Evolutionary conservation across 106 monocot genomes (phyloP), one percentile per base, ranked within the genome.

Genomic region (Agapanthus africanus): DNA sequence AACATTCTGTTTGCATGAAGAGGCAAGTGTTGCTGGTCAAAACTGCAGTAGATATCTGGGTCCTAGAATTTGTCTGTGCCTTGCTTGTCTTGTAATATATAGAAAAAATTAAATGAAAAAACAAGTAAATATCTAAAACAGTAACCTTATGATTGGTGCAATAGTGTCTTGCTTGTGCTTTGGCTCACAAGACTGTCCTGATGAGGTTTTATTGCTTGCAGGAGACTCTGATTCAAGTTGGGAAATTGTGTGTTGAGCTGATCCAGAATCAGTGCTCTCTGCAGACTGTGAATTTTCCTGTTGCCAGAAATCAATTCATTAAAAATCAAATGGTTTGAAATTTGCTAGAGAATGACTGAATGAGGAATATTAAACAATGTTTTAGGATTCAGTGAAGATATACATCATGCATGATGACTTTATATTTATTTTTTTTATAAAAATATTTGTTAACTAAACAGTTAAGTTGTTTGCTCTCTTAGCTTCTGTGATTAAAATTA

Each of bases 201-300:
- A 76, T 21, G 76, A 71, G 44, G 54, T 71, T 63, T 62, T 85
- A 27, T 42, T 68, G 59, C 81, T 86, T 10, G 59, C 79, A 54
- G 86, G 84, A 10, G 90, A 86, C 32, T 79, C 86, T 62, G 81
- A 81, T 31, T 79, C 86, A 27, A 73, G 62, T 37, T 74, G 81
- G 11, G 37, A 70, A 64, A 73, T 82, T 56, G 81, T 81, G 79
- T 88, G 77, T 35, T 88, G 87, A 18, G 78, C 85, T 69, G 91
- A 86, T 37, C 85, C 79, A 46, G 95, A 91, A 66, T 91, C 88
- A 73, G 73, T 86, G 76, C 91, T 91, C 61, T 73, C 84, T 77
- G 79, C 81, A 66, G 80, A 81, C 70, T 77, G 73, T 65, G 85
- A 83, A 70, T 73, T 83, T 37, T 72, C 84, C 91, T 87, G 56